Conservation (phyloP, 176 grass and related monocot species). For the Stipa capillata region DNA sequence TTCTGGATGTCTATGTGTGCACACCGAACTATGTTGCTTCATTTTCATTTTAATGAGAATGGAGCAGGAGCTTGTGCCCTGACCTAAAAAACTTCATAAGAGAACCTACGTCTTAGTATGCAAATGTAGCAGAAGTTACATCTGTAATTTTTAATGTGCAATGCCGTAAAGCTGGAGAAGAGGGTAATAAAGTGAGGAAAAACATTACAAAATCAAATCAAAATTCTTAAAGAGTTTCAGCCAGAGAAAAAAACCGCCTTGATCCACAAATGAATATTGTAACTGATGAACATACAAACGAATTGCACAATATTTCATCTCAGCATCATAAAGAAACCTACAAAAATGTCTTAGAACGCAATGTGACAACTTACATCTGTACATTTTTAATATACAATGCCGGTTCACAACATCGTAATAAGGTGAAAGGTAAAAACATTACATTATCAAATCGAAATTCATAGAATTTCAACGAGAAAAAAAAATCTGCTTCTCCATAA, state of each 20-base stretch:
- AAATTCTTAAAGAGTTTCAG: neutral
- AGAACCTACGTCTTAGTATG: no score
- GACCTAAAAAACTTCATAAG: no score
- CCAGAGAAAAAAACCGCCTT: neutral
- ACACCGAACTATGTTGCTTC: no score
- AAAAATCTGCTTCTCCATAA: neutral
- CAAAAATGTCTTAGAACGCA: neutral
- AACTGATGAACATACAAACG: neutral
- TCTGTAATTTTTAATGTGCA: no score
- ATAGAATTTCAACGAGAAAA: neutral
- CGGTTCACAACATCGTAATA: neutral
- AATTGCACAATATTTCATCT: neutral
- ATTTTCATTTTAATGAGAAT: no score
- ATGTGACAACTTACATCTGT: conserved; percentile 1
- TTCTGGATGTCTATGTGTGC: no score
- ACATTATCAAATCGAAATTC: conserved; percentile 26
- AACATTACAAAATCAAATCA: neutral
- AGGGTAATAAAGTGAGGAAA: neutral
- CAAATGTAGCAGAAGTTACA: no score
- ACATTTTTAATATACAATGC: conserved; percentile 41
- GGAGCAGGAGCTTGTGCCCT: no score
- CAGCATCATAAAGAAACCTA: neutral
- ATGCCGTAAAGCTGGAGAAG: no score
- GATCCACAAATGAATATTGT: neutral
- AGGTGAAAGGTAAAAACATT: neutral